Evolutionary conservation across 352 stramenopile genomes (phyloP).

Genomic region (Globisporangium nodosum): DNA sequence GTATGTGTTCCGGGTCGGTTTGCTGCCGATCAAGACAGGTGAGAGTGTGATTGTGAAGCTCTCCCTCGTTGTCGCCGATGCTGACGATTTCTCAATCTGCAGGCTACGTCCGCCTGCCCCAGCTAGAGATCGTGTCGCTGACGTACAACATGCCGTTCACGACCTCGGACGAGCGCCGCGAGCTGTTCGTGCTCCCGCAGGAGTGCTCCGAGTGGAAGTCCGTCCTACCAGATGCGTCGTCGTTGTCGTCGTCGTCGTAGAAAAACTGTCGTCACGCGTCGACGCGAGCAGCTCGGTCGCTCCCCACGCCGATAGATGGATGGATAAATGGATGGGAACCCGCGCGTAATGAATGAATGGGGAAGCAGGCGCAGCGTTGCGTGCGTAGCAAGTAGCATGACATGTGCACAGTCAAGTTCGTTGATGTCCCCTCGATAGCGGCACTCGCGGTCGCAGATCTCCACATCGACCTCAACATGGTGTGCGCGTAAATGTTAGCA

Average conservation of each 20-base stretch:
- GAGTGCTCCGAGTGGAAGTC: slow-evolving; percentile 49
- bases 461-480: too few relatives aligned
- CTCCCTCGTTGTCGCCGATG: background rate
- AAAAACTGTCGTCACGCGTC: background rate
- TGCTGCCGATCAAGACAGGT: slow-evolving; percentile 79
- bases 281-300: background rate
- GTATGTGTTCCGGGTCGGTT: slow-evolving; percentile 51
- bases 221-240: background rate
- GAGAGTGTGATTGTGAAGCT: background rate
- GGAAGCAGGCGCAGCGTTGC: too few relatives aligned
- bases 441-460: too few relatives aligned
- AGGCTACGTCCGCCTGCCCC: slow-evolving; percentile 67
- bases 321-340: background rate
- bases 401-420: too few relatives aligned
- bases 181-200: slow-evolving; percentile 70
- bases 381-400: too few relatives aligned
- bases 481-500: too few relatives aligned
- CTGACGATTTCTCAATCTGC: slow-evolving; percentile 5
- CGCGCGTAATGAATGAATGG: background rate
- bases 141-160: slow-evolving; percentile 63
- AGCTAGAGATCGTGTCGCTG: slow-evolving; percentile 72
- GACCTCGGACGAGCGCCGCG: slow-evolving; percentile 60
- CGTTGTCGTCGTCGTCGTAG: background rate
- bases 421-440: too few relatives aligned
- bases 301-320: background rate